Evolutionary conservation across 768 basidiomycete genomes (phyloP).

Genomic region (Boletales sp.): DNA sequence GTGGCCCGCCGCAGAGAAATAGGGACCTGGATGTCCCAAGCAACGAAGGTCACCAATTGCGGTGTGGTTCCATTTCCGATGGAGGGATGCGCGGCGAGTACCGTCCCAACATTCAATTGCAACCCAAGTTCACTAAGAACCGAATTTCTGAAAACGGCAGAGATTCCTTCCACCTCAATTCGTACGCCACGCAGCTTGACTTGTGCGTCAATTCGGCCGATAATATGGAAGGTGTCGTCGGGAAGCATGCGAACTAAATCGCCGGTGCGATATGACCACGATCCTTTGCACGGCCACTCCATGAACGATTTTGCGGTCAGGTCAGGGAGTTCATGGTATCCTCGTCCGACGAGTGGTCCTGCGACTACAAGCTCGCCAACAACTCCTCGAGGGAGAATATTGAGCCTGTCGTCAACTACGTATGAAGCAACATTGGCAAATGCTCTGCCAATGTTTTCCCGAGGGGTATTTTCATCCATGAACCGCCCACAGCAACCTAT

Average conservation of each 20-base stretch:
- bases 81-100: constrained; percentile 41
- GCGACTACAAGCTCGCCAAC: constrained; percentile 49
- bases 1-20: constrained; percentile 37
- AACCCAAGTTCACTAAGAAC: constrained; percentile 14
- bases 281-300: constrained; percentile 39
- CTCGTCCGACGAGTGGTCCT: constrained; percentile 48
- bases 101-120: constrained; percentile 38
- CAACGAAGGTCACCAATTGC: constrained; percentile 45
- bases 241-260: constrained; percentile 51
- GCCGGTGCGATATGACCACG: constrained; percentile 47
- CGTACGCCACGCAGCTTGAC: constrained; percentile 52
- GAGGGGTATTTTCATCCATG: constrained; percentile 38
- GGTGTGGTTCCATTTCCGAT: constrained; percentile 33
- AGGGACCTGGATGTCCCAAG: constrained; percentile 37
- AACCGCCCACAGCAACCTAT: constrained; percentile 48
- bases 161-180: constrained; percentile 52
- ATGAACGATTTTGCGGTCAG: constrained; percentile 45
- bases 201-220: constrained; percentile 50
- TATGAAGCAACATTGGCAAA: constrained; percentile 35
- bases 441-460: constrained; percentile 42
- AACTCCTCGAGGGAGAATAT: constrained; percentile 41
- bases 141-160: constrained; percentile 35
- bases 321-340: constrained; percentile 44
- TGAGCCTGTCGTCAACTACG: constrained; percentile 42
- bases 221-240: constrained; percentile 44